Evolutionary conservation across 2,329 filamentous ascomycete genomes (phyloP), one percentile per base, ranked within the genome.

Genomic region (Botrytis cinerea): DNA sequence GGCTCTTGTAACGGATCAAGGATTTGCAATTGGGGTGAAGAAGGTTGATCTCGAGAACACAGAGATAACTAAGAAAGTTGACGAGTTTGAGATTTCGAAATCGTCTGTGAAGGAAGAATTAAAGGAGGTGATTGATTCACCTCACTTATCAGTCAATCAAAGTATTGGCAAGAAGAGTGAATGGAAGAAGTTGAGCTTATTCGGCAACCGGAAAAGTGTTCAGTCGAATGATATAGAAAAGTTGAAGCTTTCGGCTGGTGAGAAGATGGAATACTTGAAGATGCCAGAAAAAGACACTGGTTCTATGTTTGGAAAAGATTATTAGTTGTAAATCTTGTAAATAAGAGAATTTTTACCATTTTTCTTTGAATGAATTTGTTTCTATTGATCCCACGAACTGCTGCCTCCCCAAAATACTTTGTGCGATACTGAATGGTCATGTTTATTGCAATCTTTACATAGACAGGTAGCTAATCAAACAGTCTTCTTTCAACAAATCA

Each of bases 1-100:
- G 45, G 83, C 79, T 60, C 77, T 85, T 74, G 83, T 83, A 73
- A 85, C 84, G 3, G 83, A 86, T 70, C 85, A 86, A 78, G 85
- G 60, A 0, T 43, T 71, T 40, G 43, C 48, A 57, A 68, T 43
- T 43, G 48, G 64, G 9, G 48, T 57, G 20, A 57, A 57, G 35
- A 68, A 43, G 9, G 64, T 22, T 16, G 48, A 32, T 71, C 9
- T 35, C 9, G 60, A 54, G n/a, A 64, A 61, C 35, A 20, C 18
- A 18, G n/a, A 32, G n/a, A 4, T 18, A 8, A 22, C 1, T 5
- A 40, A 4, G 18, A 32, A 43, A 4, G 60, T 4, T 1, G 14
- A 4, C 25, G 32, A 28, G 6, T 28, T 61, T 12, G 16, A 28
- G 38, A 68, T 22, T 38, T 25, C 8, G 6, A 25, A 69, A 12